phyloP scores from a whole-genome alignment of 306 rosid species.

The Prosopis cineraria region DNA sequence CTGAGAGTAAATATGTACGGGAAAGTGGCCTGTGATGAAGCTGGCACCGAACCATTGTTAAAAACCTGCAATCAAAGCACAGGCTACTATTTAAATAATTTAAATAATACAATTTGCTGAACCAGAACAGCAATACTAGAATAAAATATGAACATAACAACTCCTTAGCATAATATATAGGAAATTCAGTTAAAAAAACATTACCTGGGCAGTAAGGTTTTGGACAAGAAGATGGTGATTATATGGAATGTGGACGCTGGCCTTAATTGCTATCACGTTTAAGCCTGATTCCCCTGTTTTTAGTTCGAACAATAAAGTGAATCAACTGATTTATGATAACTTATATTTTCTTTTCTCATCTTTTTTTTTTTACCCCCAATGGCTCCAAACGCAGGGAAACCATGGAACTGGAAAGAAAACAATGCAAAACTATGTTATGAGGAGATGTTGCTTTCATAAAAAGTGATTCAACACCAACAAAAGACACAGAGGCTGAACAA shows the following conservation, averaged over 20 bases:
- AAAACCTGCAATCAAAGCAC: conserved; percentile 53
- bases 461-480: background rate
- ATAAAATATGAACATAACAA: background rate
- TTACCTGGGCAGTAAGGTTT: conserved; percentile 72
- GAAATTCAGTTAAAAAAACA: background rate
- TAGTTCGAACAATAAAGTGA: conserved; percentile 35
- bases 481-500: conserved; percentile 1
- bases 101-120: background rate
- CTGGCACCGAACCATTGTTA: conserved; percentile 77
- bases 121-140: background rate
- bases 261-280: conserved; percentile 65
- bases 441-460: background rate
- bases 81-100: conserved; percentile 24
- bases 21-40: conserved; percentile 83
- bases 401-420: background rate
- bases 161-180: background rate
- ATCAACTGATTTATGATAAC: conserved; percentile 1
- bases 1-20: conserved; percentile 87
- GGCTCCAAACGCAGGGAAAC: background rate
- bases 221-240: conserved; percentile 65
- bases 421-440: background rate
- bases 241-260: conserved; percentile 68
- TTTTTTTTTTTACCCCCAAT: background rate
- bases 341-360: background rate
- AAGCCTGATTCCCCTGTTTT: conserved; percentile 68